These are phyloP conservation scores for Anthoceros angustus DNA, from an alignment of 225 moss, liverwort and hornwort genomes.

Conservation along the genomic window DNA sequence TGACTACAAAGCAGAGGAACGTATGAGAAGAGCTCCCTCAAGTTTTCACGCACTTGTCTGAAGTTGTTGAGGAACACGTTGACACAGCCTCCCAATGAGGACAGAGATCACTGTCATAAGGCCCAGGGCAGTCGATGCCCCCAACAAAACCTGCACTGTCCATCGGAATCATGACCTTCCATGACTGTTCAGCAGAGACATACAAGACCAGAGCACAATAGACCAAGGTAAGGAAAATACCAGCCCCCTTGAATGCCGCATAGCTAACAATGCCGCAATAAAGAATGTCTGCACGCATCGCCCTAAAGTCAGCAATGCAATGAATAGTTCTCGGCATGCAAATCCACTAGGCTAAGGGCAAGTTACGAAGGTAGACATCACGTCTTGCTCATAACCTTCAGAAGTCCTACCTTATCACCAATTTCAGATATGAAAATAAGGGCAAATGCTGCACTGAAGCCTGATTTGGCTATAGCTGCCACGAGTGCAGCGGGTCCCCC, in stretches of 20 bases:
- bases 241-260: conserved; percentile 71
- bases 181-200: background rate
- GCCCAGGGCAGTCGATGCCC: conserved; percentile 67
- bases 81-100: conserved; percentile 66
- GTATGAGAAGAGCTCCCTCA: background rate
- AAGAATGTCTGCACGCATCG: conserved; percentile 13
- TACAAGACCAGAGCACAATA: background rate
- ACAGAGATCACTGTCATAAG: conserved; percentile 90
- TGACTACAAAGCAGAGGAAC: background rate
- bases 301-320: background rate
- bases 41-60: conserved; percentile 52
- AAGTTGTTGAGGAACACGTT: conserved; percentile 69
- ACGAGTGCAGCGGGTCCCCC: conserved; percentile 60
- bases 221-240: conserved; percentile 17
- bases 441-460: conserved; percentile 84
- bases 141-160: conserved; percentile 58
- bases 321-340: background rate
- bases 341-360: background rate
- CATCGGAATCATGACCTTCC: background rate
- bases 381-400: background rate
- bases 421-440: conserved; percentile 89
- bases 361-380: background rate
- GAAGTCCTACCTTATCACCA: conserved; percentile 36
- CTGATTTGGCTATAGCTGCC: conserved; percentile 72
- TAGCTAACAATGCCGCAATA: conserved; percentile 87